Base-by-base conservation (phyloP, 495 filamentous ascomycete species). In the Cryomyces minteri region DNA sequence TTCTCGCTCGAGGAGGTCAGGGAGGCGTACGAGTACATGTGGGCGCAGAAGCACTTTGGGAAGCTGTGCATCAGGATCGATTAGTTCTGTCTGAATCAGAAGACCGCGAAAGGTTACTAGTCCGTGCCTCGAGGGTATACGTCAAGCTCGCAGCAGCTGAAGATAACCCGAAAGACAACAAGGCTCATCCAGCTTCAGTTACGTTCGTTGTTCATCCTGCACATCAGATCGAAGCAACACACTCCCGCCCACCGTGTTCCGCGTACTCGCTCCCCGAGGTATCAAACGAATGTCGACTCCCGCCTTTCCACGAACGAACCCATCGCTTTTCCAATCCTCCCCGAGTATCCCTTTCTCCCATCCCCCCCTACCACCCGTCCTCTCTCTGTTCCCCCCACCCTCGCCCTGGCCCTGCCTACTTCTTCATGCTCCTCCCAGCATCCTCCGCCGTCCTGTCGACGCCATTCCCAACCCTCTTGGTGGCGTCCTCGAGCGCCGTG, bases 21-120 rank as follows among this genome's bases (percentile, higher is more conserved):
- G 44, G 61, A 66, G n/a, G 69, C 66, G 4, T 69, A 66, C 47
- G 54, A 65, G 43, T 63, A 62, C 48, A 52, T 82, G 77, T 84
- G 72, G 74, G 73, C 67, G 33, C 68, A 80, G 59, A 80, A 78
- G 53, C 83, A 90, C 55, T 78, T 86, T 51, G 83, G 82, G 28
- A 88, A 88, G 67, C 48, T 86, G 38, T 61, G 62, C 8, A 73
- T 86, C 57, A 74, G 73, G 59, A 79, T 86, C 48, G 62, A 70
- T 48, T 75, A 66, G 56, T 5, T 37, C 34, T 12, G 34, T 9
- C 34, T 3, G 8, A 12, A 37, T 1, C 34, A 12, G 9, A 37
- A 37, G 9, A 9, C 34, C 34, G 34, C 34, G 34, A 9, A 12
- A 1, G 3, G 1, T 1, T 12, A 12, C 12, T 1, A 12, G 8